Evolutionary conservation across 495 filamentous ascomycete species (phyloP).

Genomic region (Pyrenopolyporus hunteri): DNA sequence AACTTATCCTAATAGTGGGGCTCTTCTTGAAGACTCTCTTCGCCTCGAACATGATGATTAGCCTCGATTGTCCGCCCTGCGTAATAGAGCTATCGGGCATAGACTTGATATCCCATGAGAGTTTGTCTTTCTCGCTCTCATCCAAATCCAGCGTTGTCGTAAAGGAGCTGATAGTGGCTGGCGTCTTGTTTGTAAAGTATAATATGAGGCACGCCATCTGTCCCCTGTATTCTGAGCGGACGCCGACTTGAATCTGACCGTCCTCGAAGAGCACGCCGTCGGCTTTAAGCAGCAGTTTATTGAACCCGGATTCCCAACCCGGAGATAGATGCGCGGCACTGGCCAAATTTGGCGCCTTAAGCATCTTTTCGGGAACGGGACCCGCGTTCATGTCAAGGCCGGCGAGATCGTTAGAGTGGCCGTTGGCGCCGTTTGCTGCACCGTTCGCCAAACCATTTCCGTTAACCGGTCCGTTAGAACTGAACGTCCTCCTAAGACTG

Average conservation of each 20-base stretch:
- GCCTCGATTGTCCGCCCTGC: constrained; percentile 80
- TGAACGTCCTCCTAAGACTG: constrained; percentile 86
- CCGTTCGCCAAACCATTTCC: constrained; percentile 64
- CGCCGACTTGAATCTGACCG: constrained; percentile 87
- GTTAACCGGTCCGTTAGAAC: constrained; percentile 59
- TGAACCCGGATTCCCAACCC: constrained; percentile 92
- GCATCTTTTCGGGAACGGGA: constrained; percentile 59
- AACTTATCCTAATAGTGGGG: constrained; percentile 92
- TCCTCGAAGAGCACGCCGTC: constrained; percentile 96
- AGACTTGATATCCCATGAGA: constrained; percentile 84
- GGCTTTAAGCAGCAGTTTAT: constrained; percentile 73
- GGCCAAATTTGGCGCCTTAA: constrained; percentile 81
- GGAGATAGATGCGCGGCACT: constrained; percentile 91
- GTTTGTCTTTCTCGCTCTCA: constrained; percentile 64
- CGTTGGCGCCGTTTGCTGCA: constrained; percentile 59
- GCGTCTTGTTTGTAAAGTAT: constrained; percentile 93
- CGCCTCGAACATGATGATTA: constrained; percentile 92
- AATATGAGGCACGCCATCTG: constrained; percentile 94
- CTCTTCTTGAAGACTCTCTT: constrained; percentile 80
- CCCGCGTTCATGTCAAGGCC: constrained; percentile 76
- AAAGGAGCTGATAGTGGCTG: constrained; percentile 81
- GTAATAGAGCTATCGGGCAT: constrained; percentile 83
- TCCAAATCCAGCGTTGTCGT: constrained; percentile 91
- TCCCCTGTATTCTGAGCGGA: constrained; percentile 91
- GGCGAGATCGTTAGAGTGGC: constrained; percentile 69